phyloP scores from a whole-genome alignment of 768 basidiomycete genomes.

The Daedalea quercina region DNA sequence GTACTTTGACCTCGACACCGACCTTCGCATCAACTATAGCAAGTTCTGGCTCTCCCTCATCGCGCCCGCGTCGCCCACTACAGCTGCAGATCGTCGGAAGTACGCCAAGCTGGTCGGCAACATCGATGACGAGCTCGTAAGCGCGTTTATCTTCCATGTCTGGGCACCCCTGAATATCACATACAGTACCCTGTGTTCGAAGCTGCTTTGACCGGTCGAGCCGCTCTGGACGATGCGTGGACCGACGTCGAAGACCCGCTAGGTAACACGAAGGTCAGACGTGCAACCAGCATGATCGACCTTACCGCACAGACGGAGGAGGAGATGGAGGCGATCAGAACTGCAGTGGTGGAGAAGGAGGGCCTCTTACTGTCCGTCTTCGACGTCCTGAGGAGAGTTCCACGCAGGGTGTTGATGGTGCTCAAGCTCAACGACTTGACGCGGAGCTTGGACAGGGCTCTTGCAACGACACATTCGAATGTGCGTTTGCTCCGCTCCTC shows the following conservation, averaged over 20 bases:
- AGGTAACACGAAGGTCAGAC: slow-evolving; percentile 33
- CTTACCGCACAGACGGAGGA: slow-evolving; percentile 63
- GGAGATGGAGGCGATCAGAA: slow-evolving; percentile 77
- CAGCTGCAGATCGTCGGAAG: slow-evolving; percentile 64
- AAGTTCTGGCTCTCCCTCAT: slow-evolving; percentile 91
- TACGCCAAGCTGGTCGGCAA: slow-evolving; percentile 92
- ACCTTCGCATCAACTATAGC: slow-evolving; percentile 77
- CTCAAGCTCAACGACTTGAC: slow-evolving; percentile 84
- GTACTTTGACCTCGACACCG: slow-evolving; percentile 84
- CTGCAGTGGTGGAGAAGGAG: slow-evolving; percentile 76
- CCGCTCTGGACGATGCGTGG: slow-evolving; percentile 62
- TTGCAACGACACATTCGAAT: slow-evolving; percentile 83
- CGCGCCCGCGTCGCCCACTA: slow-evolving; percentile 56
- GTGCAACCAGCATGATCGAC: slow-evolving; percentile 75
- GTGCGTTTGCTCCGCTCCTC: slow-evolving; percentile 29
- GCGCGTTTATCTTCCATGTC: slow-evolving; percentile 15
- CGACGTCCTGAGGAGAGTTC: slow-evolving; percentile 80
- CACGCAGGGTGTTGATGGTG: slow-evolving; percentile 77
- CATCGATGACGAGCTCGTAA: slow-evolving; percentile 83
- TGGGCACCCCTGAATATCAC: too few species aligned
- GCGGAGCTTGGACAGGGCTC: slow-evolving; percentile 73
- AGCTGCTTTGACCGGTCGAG: slow-evolving; percentile 87
- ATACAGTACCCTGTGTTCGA: slow-evolving; percentile 90
- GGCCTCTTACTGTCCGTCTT: slow-evolving; percentile 83
- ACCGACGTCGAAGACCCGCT: slow-evolving; percentile 33